Base-by-base conservation (phyloP, 306 rosid genomes). In the Vachellia pachyceras region DNA sequence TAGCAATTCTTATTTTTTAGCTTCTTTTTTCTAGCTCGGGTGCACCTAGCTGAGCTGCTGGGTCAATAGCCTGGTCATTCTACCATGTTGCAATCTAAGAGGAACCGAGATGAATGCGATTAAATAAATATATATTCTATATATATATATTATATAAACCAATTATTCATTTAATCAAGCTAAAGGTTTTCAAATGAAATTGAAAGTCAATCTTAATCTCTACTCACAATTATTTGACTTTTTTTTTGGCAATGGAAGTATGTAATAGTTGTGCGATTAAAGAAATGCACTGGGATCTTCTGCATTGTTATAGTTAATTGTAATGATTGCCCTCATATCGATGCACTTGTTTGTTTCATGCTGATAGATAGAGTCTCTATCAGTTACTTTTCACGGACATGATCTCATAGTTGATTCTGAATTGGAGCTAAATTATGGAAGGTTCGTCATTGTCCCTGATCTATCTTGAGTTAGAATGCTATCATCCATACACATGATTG, bases 311-410 rank as follows among this genome's bases (percentile, higher is more conserved):
- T 64, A 22, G 73, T 20, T 10, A 22, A 73, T 20, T 55, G 55
- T 45, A 57, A 29, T 60, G 2, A 29, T 71, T 22, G 15, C n/a
- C 5, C 70, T 17, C 73, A 41, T 40, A 44, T 77, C 79, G 50
- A 82, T 33, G 6, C 35, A 47, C 69, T 79, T 69, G 46, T 37
- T 44, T 80, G 29, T 60, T 22, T 79, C 69, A 54, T 71, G 18
- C 54, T 80, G 86, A 86, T 94, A 96, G 99, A 92, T 96, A 77
- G 98, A 96, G 78, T 94, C 99, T 60, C 84, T 96, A 35, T 87
- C 99, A 29, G 99, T 96, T 76, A 96, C 99, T 18, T 96, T 96
- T 61, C 99, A 96, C 14, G 97, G 99, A 60, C 99, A 96, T 47
- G 99, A 96, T 84, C 89, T 94, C 39, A 90, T 96, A 40, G 98